Evolutionary conservation across 371 early-diverging fungal species (phyloP), one percentile per base, ranked within the genome.

Genomic region (Umbelopsis sp.): DNA sequence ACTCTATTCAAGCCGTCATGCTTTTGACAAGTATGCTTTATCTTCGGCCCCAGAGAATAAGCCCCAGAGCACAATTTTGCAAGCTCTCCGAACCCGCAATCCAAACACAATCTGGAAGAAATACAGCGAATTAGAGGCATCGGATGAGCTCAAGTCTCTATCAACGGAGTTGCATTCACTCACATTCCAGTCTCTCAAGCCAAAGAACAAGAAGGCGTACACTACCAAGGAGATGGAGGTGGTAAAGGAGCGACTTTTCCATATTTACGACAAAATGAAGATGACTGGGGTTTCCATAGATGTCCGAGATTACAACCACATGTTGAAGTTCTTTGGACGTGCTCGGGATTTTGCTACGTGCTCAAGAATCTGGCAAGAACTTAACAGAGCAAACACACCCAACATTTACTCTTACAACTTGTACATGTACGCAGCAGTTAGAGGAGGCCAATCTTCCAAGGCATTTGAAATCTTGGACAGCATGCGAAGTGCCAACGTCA

Each of bases 261-360:
- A 75, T 37, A 69, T 84, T 0, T 66, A 72, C 50, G 67, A 72
- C 12, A 67, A 69, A 6, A 80, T 82, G 78, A 75, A 76, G 29
- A 18, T 29, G 1, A 24, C 46, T 10, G 48, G 64, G 3, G 50
- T 67, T 44, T 10, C 68, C 37, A 74, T 72, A 0, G 77, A 79
- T 65, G 65, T 77, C 18, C 76, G 79, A 14, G 84, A 84, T 64
- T 84, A 84, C 44, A 80, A 81, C 63, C 72, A 82, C 25, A n/a
- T 84, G 50, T 65, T 84, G 22, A 77, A 77, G 3, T 77, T 79
- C 51, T 79, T 73, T 66, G 78, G 81, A 24, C 82, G 78, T 18
- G 44, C 69, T 3, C 63, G 70, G 4, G 79, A 81, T 48, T 79
- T 77, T 74, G 63, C 69, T 12, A 57, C 76, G 1, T 77, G 78